Base-by-base conservation (phyloP, 148 eudicot genomes). In the Arbutus unedo region DNA sequence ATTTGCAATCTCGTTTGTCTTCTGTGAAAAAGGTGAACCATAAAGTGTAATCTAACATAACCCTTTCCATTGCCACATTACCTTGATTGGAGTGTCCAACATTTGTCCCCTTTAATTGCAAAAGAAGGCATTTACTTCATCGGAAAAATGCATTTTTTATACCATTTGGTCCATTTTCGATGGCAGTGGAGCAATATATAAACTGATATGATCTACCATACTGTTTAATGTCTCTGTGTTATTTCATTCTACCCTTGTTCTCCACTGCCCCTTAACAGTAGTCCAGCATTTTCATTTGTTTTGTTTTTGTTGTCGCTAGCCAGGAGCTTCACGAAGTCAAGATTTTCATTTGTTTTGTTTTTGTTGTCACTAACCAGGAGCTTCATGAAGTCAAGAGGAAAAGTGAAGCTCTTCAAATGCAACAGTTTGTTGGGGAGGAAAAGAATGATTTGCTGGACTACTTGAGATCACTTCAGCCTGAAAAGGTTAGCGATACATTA, bases 381-480 rank as follows among this genome's bases (percentile, higher is more conserved):
- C 90, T 96, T 47, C 89, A 72, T 84, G 98, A 96, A 86, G 93
- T 89, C 78, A 96, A 94, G 89, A 91, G 98, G 86, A 96, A 94
- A 87, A 93, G 85, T 89, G 94, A 92, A 31, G 99, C 99, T 68
- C 95, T 96, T 82, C 98, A 96, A 85, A 96, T 96, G 98, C 98
- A 96, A 87, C 97, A 93, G 83, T 94, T 96, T 88, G 99, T 94
- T 71, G 99, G 99, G 70, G 99, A 96, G 91, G 98, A 96, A 87
- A 93, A 96, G 91, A 96, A 96, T 78, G 99, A 94, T 85, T 81
- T 96, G 90, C 86, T 96, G 83, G 99, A 96, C 83, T 96, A 94
- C 82, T 82, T 96, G 83, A 96, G 98, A 53, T 96, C 99, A 31
- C 90, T 96, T 81, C 90, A 90, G 66, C 99, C 99, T 54, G 98